These are phyloP conservation scores for Uronychia binucleata DNA, from an alignment of 73 alveolate species.

Conservation along the genomic window DNA sequence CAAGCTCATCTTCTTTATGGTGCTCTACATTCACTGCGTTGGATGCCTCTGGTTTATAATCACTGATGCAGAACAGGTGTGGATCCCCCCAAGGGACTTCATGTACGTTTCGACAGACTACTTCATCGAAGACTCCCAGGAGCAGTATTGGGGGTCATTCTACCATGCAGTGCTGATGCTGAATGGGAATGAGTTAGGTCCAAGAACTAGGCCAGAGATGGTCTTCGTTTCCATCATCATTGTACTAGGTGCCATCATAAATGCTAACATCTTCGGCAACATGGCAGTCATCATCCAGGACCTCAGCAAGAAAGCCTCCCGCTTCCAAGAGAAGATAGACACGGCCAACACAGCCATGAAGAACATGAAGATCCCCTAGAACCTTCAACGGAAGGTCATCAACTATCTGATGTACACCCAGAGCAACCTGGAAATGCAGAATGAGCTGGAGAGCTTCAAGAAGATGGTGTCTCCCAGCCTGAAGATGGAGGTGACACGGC, in stretches of 20 bases:
- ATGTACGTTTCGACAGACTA: slow-evolving; percentile 18
- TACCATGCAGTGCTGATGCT: slow-evolving; percentile 61
- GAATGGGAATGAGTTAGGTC: slow-evolving; percentile 63
- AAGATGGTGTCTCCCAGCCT: slow-evolving; percentile 56
- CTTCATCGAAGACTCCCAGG: slow-evolving; percentile 15
- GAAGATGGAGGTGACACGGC: slow-evolving; percentile 44
- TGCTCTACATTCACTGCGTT: slow-evolving; percentile 41
- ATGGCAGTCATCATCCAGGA: slow-evolving; percentile 49
- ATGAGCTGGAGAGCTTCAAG: slow-evolving; percentile 50
- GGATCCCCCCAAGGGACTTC: slow-evolving; percentile 28
- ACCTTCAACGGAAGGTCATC: slow-evolving; percentile 35
- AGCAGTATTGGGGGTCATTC: slow-evolving; percentile 35
- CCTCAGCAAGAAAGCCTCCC: slow-evolving; percentile 37
- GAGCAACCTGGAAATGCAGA: slow-evolving; percentile 39
- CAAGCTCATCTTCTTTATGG: slow-evolving; percentile 28
- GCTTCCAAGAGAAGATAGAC: slow-evolving; percentile 48
- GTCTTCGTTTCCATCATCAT: slow-evolving; percentile 34
- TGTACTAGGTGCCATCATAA: slow-evolving; percentile 49
- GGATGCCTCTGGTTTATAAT: slow-evolving; percentile 54
- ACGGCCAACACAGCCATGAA: slow-evolving; percentile 52
- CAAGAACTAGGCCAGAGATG: slow-evolving; percentile 29
- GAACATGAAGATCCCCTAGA: slow-evolving; percentile 57
- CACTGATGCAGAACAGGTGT: not conserved
- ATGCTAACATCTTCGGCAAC: slow-evolving; percentile 61
- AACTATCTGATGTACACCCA: slow-evolving; percentile 51